phyloP scores from a whole-genome alignment of 805 yeast genomes.

The Ogataea naganishii region DNA sequence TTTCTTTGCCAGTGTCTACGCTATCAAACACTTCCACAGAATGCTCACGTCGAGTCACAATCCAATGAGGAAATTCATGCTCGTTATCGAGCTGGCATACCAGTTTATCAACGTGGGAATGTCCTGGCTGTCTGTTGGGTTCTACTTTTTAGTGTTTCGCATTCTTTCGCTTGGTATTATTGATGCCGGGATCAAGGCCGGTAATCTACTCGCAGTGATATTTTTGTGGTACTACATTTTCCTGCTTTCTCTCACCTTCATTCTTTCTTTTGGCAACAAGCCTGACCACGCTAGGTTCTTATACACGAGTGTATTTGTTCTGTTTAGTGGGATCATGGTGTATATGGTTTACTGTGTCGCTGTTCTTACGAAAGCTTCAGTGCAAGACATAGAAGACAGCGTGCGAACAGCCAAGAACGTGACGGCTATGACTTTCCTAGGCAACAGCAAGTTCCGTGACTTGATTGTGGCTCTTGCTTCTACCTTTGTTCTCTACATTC shows the following conservation, averaged over 20 bases:
- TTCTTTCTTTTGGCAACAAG: slow-evolving; percentile 86
- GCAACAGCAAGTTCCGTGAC: slow-evolving; percentile 70
- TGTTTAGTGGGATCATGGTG: slow-evolving; percentile 78
- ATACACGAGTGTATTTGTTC: slow-evolving; percentile 58
- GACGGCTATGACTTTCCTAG: slow-evolving; percentile 36
- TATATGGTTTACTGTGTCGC: slow-evolving; percentile 77
- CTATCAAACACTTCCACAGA: slow-evolving; percentile 65
- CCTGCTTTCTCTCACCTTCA: slow-evolving; percentile 71
- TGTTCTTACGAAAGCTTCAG: slow-evolving; percentile 49
- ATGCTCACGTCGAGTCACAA: slow-evolving; percentile 73
- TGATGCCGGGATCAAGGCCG: slow-evolving; percentile 47
- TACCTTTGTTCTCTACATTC: slow-evolving; percentile 69
- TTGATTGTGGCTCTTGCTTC: slow-evolving; percentile 74
- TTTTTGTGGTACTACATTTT: slow-evolving; percentile 82
- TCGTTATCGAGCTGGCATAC: slow-evolving; percentile 72
- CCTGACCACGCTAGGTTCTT: slow-evolving; percentile 81
- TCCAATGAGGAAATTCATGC: slow-evolving; percentile 53
- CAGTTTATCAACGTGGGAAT: slow-evolving; percentile 65
- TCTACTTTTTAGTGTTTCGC: slow-evolving; percentile 82
- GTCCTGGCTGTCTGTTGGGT: slow-evolving; percentile 86
- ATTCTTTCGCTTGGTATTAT: slow-evolving; percentile 73
- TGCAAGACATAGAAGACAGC: slow-evolving; percentile 39
- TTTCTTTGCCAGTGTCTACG: slow-evolving; percentile 85
- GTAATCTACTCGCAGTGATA: slow-evolving; percentile 65
- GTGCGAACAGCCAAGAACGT: slow-evolving; percentile 23